Evolutionary conservation across 1,284 basidiomycete genomes (phyloP).

Genomic region (Violaceomyces palustris): DNA sequence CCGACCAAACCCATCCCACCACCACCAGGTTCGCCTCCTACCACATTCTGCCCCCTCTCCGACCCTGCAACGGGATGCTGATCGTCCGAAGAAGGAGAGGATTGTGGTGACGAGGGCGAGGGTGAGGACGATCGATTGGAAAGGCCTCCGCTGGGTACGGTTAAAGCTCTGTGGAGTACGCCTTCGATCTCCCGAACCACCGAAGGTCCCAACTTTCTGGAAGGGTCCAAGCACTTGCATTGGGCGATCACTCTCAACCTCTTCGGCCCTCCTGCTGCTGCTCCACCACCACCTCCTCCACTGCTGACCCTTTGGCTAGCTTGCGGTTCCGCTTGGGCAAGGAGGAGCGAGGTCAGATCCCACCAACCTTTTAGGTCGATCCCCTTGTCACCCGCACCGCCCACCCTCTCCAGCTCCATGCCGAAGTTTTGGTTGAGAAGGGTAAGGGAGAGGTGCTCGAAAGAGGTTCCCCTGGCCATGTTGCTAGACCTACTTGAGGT

Average conservation of each 20-base stretch:
- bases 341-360: conserved; percentile 64
- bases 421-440: conserved; percentile 65
- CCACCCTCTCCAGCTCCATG: conserved; percentile 69
- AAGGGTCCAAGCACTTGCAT: conserved; percentile 68
- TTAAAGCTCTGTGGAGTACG: conserved; percentile 20
- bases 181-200: conserved; percentile 77
- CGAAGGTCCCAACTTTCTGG: conserved; percentile 70
- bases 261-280: not conserved
- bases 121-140: conserved; percentile 1
- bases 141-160: not conserved
- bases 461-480: conserved; percentile 65
- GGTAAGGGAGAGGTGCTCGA: conserved; percentile 66
- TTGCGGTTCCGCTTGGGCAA: too few species aligned
- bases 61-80: not conserved
- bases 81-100: not conserved
- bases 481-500: too few species aligned
- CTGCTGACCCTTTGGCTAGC: too few species aligned
- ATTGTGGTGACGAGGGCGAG: conserved; percentile 1
- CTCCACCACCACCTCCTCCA: not conserved
- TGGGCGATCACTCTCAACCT: conserved; percentile 71
- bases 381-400: conserved; percentile 76
- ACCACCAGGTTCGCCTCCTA: not conserved
- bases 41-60: not conserved
- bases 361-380: conserved; percentile 88
- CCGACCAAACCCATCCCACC: not conserved